Evolutionary conservation across 352 stramenopile species (phyloP).

Genomic region (Pythium sp.): DNA sequence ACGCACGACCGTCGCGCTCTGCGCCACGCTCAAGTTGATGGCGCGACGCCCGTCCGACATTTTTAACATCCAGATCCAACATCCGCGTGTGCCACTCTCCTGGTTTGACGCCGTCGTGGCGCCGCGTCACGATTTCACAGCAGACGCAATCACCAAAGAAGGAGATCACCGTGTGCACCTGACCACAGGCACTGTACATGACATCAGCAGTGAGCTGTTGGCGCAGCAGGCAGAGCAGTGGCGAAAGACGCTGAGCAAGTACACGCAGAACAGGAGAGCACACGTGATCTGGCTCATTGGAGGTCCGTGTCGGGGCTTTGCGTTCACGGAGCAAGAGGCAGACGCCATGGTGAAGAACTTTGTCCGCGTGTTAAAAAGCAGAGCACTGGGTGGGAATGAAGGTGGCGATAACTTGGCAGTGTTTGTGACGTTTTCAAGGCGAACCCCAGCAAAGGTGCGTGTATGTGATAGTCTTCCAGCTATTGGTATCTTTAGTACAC

Average conservation of each 20-base stretch:
- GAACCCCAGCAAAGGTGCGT: conserved; percentile 42
- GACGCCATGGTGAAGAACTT: conserved; percentile 44
- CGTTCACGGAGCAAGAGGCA: conserved; percentile 35
- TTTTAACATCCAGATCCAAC: conserved; percentile 79
- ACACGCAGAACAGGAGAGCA: conserved; percentile 10
- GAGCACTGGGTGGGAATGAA: background rate
- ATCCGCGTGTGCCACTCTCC: conserved; percentile 48
- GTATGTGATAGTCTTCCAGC: background rate
- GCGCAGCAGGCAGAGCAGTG: conserved; percentile 25
- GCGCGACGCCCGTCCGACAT: conserved; percentile 10
- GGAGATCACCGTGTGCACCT: conserved; percentile 20
- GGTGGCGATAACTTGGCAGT: conserved; percentile 25
- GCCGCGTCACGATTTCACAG: conserved; percentile 52
- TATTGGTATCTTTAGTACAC: background rate
- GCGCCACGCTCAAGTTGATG: conserved; percentile 43
- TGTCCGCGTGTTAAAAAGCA: conserved; percentile 16
- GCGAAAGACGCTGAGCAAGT: conserved; percentile 2
- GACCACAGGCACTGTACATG: conserved; percentile 54
- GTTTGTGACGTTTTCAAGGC: conserved; percentile 67
- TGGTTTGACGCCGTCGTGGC: conserved; percentile 65
- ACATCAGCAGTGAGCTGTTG: conserved; percentile 30
- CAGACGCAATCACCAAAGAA: background rate
- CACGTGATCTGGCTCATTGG: conserved; percentile 58
- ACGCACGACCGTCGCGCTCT: conserved; percentile 60
- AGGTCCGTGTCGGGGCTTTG: conserved; percentile 62